Evolutionary conservation across 305 asterid species (phyloP).

Genomic region (Solanum chacoense): DNA sequence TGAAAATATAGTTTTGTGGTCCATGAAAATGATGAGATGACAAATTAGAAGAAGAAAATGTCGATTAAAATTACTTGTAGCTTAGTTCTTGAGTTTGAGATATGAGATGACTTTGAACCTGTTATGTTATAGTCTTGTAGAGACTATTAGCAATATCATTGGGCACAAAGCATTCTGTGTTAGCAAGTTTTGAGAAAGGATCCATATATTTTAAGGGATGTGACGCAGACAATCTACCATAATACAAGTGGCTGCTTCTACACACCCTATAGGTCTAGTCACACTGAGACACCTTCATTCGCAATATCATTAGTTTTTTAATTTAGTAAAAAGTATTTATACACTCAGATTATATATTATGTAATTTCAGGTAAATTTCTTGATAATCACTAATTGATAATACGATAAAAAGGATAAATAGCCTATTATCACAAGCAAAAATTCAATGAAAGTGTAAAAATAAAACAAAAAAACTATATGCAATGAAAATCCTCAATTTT

Average conservation of each 20-base stretch:
- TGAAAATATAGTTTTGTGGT: background rate
- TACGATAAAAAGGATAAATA: too few relatives aligned
- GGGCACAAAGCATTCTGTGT: background rate
- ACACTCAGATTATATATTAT: too few relatives aligned
- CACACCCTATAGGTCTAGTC: background rate
- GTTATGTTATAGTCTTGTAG: too few relatives aligned
- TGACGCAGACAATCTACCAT: background rate
- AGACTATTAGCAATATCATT: too few relatives aligned
- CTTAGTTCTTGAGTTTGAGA: background rate
- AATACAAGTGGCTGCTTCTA: background rate
- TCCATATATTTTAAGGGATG: rapidly evolving
- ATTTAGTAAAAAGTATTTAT: background rate
- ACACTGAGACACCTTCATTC: background rate
- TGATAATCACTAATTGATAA: background rate
- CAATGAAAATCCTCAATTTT: background rate
- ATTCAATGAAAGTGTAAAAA: background rate
- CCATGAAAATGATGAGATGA: background rate
- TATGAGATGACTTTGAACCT: background rate
- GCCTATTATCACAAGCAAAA: background rate
- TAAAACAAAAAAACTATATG: too few relatives aligned
- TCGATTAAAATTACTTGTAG: background rate
- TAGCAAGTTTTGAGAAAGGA: background rate
- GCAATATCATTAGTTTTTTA: too few relatives aligned
- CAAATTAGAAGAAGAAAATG: background rate
- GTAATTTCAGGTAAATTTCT: background rate